A percentile compares a stretch with the other conserved stretches of the same genome.
phyloP scores from a whole-genome alignment of 2,329 filamentous ascomycete genomes.

The Ploettnerulaceae sp. region DNA sequence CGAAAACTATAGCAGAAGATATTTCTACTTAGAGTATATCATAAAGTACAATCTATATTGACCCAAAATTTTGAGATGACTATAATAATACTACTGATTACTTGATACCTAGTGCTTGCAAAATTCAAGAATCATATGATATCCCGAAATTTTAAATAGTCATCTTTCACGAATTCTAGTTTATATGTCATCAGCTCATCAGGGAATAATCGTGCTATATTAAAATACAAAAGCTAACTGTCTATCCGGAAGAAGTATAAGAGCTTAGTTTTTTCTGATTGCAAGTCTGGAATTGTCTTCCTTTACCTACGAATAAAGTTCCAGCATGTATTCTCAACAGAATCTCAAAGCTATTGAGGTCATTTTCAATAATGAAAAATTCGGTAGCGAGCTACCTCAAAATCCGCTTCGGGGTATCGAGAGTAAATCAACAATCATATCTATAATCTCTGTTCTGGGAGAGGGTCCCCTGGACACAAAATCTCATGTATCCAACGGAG shows the following conservation, averaged over 20 bases:
- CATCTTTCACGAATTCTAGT: no score
- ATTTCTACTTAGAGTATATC: no score
- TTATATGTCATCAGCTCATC: no score
- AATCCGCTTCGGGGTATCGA: background rate
- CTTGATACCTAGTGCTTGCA: no score
- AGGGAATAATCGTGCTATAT: background rate
- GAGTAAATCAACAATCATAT: background rate
- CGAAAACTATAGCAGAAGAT: no score
- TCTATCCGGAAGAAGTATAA: background rate
- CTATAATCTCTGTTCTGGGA: background rate
- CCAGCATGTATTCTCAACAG: constrained; percentile 1
- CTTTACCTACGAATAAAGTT: background rate
- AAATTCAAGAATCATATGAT: no score
- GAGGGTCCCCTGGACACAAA: background rate
- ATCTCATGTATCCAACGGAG: background rate
- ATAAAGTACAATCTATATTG: no score
- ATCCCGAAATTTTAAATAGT: no score
- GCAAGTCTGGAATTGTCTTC: background rate
- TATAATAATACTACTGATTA: no score
- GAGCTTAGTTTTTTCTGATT: background rate
- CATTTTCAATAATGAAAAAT: background rate
- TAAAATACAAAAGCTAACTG: background rate
- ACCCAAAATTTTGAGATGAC: no score
- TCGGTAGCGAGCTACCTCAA: background rate
- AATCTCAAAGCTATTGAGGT: background rate